Evolutionary conservation across 2,329 filamentous ascomycete species (phyloP), one percentile per base, ranked within the genome.

Genomic region (Hypocreales sp.): DNA sequence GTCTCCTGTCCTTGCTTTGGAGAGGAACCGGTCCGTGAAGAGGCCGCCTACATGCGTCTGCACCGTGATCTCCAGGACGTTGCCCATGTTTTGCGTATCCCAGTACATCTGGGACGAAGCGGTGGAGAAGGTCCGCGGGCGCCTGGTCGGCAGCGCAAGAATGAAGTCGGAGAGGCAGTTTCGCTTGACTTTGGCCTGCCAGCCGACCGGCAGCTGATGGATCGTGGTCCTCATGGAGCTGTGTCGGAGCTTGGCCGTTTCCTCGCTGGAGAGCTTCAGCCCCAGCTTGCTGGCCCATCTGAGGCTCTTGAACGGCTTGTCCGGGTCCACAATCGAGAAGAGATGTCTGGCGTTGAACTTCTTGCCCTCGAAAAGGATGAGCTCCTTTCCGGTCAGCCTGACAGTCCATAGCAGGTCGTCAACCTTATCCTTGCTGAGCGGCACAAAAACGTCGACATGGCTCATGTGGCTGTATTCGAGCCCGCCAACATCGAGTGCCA

Each of bases 401-500:
- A 10, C 15, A 7, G 19, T 17, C 23, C 20, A 15, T 7, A 29
- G 24, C 7, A 29, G 18, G n/a, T 29, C 28, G 19, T 29, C 23
- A 7, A 29, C 15, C 10, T 8, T 14, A 7, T 9, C 15, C 11
- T 25, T 13, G 8, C 17, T 11, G 3, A 29, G 23, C 7, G 28
- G 28, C 8, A 29, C 22, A n/a, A 29, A 29, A 15, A 29, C 20
- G 8, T 29, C 28, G 7, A 29, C 18, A 10, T 29, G 28, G 23
- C 28, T 29, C 28, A 29, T 25, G 19, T 29, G 28, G 24, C 28
- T 21, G 15, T 29, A 29, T 10, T 25, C 28, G 14, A 29, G 22
- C 3, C 15, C 15, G 23, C 28, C 28, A 4, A 29, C 15, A 14
- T 29, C 22, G n/a, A 29, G 11, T 9, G 27, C 27, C 8, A 29